phyloP scores from a whole-genome alignment of 805 yeast species.

The Babjeviella inositovora region DNA sequence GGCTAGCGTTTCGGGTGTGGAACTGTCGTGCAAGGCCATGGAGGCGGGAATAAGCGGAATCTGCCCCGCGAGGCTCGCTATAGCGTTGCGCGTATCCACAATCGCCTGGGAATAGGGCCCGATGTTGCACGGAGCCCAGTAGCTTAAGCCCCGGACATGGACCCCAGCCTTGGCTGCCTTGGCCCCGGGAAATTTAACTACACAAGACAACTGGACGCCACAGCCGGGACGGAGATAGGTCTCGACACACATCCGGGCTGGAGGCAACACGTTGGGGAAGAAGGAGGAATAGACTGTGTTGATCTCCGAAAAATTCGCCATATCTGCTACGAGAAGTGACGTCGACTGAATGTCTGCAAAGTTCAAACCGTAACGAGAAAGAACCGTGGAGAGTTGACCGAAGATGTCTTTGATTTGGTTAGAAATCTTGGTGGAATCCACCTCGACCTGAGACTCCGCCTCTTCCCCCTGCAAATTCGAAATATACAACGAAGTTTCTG shows the following conservation, averaged over 20 bases:
- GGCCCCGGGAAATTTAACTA: constrained; percentile 9
- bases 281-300: constrained; percentile 42
- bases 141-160: constrained; percentile 85
- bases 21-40: constrained; percentile 28
- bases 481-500: no score
- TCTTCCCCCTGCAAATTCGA: no score
- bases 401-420: constrained; percentile 41
- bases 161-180: constrained; percentile 39
- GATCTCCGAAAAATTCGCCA: constrained; percentile 45
- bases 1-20: constrained; percentile 1
- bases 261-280: constrained; percentile 58
- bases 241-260: constrained; percentile 77
- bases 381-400: constrained; percentile 14
- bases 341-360: constrained; percentile 39
- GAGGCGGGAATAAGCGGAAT: constrained; percentile 67
- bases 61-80: constrained; percentile 73
- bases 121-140: constrained; percentile 97
- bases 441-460: constrained; percentile 2
- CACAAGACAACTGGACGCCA: constrained; percentile 42
- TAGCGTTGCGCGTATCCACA: constrained; percentile 24
- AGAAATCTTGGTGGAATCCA: no score
- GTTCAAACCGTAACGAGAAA: constrained; percentile 12
- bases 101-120: constrained; percentile 94
- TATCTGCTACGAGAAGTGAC: constrained; percentile 43
- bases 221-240: constrained; percentile 23